Evolutionary conservation across 208 protist genomes (phyloP).

Genomic region (Trypanosomatidae sp.): DNA sequence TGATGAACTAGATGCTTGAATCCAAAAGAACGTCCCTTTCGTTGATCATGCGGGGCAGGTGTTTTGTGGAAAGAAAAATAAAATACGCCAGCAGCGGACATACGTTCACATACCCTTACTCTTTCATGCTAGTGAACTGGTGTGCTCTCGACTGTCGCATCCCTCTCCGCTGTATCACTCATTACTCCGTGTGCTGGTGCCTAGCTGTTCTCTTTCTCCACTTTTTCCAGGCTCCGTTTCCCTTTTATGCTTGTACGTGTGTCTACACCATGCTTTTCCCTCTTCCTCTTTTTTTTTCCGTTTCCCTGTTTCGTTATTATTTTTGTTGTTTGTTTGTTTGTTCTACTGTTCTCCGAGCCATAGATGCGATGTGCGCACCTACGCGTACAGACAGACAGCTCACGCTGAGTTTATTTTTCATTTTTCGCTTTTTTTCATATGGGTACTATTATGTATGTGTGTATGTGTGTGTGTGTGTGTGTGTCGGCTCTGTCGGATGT

Average conservation of each 20-base stretch:
- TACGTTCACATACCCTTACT: not conserved
- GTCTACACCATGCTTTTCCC: not conserved
- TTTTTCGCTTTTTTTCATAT: constrained; percentile 2
- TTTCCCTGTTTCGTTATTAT: not conserved
- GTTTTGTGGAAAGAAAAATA: not conserved
- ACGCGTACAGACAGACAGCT: not conserved
- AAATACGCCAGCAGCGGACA: not conserved
- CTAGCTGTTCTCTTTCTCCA: not conserved
- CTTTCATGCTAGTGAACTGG: not conserved
- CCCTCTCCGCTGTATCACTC: not conserved
- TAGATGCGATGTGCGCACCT: not conserved
- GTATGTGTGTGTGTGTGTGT: not conserved
- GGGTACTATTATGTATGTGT: not conserved
- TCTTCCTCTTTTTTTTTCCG: not conserved
- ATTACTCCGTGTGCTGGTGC: too few species aligned
- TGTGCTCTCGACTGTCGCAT: not conserved
- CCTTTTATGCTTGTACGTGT: constrained; percentile 1
- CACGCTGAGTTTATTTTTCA: not conserved
- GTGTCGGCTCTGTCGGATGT: not conserved
- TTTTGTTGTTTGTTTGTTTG: not conserved
- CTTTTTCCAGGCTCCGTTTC: not conserved
- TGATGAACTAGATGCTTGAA: not conserved
- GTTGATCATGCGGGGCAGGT: not conserved
- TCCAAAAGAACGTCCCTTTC: not conserved
- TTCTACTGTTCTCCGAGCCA: not conserved